Evolutionary conservation across 2,329 filamentous ascomycete genomes (phyloP).

Genomic region (Aspergillus sergii): DNA sequence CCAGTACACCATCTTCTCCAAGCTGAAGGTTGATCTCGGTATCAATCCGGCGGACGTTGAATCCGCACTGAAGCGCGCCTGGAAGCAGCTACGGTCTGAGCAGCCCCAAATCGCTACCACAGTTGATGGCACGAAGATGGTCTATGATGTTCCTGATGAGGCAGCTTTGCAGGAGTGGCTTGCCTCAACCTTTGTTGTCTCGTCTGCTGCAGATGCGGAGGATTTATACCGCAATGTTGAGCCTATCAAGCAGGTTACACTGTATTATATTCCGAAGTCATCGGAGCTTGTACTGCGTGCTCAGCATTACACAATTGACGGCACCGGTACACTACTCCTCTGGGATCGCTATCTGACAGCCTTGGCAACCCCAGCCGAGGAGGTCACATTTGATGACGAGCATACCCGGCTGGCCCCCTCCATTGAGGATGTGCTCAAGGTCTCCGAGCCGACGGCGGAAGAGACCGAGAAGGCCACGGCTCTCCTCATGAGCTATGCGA

Average conservation of each 20-base stretch:
- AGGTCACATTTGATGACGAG: background rate
- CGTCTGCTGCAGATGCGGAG: background rate
- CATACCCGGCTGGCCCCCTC: background rate
- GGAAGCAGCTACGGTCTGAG: conserved; percentile 4
- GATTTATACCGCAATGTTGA: background rate
- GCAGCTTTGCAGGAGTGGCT: background rate
- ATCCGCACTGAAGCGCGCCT: background rate
- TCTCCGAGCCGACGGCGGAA: background rate
- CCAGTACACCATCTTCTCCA: conserved; percentile 2
- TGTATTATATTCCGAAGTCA: conserved; percentile 12
- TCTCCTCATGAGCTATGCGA: background rate
- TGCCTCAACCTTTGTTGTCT: conserved; percentile 10
- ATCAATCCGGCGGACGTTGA: background rate
- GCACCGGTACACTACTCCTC: background rate
- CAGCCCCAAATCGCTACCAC: background rate
- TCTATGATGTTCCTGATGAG: conserved; percentile 5
- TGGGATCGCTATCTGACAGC: background rate
- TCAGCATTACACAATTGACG: conserved; percentile 6
- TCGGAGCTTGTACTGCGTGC: conserved; percentile 9
- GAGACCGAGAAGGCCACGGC: background rate
- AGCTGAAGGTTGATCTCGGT: background rate
- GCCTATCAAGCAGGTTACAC: conserved; percentile 5
- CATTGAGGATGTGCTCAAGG: background rate
- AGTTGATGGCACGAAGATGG: background rate
- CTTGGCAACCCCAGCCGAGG: background rate